Percentiles rank a stretch among this genome's conserved stretches.
Evolutionary conservation across 1,284 basidiomycete genomes (phyloP).

Genomic region (Cronartium quercuum): DNA sequence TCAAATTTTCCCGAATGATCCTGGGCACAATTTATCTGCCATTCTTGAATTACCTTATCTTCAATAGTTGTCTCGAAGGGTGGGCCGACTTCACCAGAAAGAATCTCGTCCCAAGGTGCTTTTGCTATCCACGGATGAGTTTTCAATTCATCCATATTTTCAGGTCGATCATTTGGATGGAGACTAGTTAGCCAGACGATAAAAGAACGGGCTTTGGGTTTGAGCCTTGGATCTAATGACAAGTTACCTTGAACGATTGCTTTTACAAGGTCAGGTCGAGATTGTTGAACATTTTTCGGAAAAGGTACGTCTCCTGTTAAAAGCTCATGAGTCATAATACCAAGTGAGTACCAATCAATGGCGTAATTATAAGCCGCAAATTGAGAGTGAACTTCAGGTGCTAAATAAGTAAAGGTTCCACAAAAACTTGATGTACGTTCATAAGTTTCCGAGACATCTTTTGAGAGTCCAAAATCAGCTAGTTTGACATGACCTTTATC

Average conservation of each 20-base stretch:
- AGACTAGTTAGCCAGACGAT: neutral
- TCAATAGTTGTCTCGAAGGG: too few relatives aligned
- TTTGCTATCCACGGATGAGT: neutral
- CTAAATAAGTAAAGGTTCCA: neutral
- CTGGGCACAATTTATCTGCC: too few relatives aligned
- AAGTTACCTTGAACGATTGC: neutral
- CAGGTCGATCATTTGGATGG: neutral
- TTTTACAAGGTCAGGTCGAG: neutral
- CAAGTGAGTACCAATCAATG: slow-evolving; percentile 6
- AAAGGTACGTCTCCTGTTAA: neutral
- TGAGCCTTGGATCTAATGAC: neutral
- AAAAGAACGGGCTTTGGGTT: neutral
- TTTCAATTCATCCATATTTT: neutral
- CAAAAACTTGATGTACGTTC: neutral
- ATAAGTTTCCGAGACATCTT: neutral
- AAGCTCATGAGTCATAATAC: slow-evolving; percentile 2
- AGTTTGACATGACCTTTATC: neutral
- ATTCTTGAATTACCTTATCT: too few relatives aligned
- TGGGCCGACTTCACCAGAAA: neutral
- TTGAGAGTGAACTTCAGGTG: neutral
- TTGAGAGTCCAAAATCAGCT: slow-evolving; percentile 3
- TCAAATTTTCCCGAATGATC: too few relatives aligned
- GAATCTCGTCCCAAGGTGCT: neutral
- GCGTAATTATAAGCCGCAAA: neutral
- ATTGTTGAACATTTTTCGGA: neutral